phyloP scores from a whole-genome alignment of 2,329 filamentous ascomycete genomes.

The Colletotrichum somersetense region DNA sequence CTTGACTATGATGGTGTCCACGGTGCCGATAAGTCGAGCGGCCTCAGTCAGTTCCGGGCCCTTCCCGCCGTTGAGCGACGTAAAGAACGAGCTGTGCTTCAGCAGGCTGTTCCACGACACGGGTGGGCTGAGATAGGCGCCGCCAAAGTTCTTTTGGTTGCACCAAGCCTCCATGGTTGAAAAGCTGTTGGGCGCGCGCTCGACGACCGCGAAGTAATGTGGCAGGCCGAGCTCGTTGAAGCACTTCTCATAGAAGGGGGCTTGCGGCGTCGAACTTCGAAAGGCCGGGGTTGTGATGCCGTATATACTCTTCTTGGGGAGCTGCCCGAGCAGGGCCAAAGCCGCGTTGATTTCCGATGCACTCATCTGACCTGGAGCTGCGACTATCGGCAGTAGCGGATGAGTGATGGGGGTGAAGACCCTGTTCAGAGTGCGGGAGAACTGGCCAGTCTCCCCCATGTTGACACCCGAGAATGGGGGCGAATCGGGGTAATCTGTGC shows the following conservation, averaged over 20 bases:
- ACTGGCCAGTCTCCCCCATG: constrained; percentile 88
- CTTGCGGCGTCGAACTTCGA: constrained; percentile 74
- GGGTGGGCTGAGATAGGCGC: constrained; percentile 83
- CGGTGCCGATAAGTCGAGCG: constrained; percentile 81
- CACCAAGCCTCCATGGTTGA: constrained; percentile 79
- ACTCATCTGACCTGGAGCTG: constrained; percentile 87
- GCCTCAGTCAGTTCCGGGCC: constrained; percentile 78
- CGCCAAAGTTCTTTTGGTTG: constrained; percentile 81
- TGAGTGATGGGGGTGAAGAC: constrained; percentile 92
- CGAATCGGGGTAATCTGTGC: constrained; percentile 73
- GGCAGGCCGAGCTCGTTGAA: constrained; percentile 88
- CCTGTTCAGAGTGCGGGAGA: constrained; percentile 85
- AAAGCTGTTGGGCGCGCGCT: constrained; percentile 74
- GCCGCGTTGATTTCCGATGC: constrained; percentile 88
- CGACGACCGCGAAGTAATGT: constrained; percentile 81
- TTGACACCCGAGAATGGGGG: constrained; percentile 87
- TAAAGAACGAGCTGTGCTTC: constrained; percentile 65
- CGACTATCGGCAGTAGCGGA: constrained; percentile 84
- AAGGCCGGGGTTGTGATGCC: constrained; percentile 80
- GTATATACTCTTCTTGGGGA: constrained; percentile 84
- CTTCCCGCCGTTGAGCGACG: constrained; percentile 61
- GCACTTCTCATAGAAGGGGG: constrained; percentile 88
- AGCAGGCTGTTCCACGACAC: constrained; percentile 72
- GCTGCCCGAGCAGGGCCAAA: constrained; percentile 81
- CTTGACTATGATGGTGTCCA: constrained; percentile 83